Evolutionary conservation across 495 filamentous ascomycete species (phyloP).

Genomic region (Immersiella caudata): DNA sequence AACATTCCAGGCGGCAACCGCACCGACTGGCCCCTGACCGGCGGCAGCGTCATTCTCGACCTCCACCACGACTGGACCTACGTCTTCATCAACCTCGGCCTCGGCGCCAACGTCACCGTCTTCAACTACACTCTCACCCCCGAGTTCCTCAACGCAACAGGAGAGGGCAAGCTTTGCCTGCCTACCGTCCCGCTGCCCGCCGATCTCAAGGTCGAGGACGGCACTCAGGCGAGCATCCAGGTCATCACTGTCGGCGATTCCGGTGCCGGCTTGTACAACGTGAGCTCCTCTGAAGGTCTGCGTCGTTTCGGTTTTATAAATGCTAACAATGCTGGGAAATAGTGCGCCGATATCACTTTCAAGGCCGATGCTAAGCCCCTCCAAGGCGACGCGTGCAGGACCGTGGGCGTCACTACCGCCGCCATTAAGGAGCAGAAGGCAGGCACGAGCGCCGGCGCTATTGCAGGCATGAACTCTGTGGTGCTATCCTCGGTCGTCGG

Average conservation of each 20-base stretch:
- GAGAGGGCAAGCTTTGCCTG: slow-evolving; percentile 63
- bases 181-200: slow-evolving; percentile 49
- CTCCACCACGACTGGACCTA: slow-evolving; percentile 60
- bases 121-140: slow-evolving; percentile 63
- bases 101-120: slow-evolving; percentile 55
- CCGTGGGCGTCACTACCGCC: slow-evolving; percentile 38
- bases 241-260: slow-evolving; percentile 54
- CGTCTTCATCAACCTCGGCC: slow-evolving; percentile 64
- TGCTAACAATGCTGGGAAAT: not conserved
- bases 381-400: slow-evolving; percentile 49
- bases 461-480: slow-evolving; percentile 31
- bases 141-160: slow-evolving; percentile 59
- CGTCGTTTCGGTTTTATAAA: not conserved
- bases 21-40: slow-evolving; percentile 62
- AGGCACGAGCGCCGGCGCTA: slow-evolving; percentile 21
- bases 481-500: slow-evolving; percentile 56
- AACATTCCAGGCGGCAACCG: slow-evolving; percentile 50
- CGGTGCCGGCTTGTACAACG: slow-evolving; percentile 63
- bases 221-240: slow-evolving; percentile 56
- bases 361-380: slow-evolving; percentile 45
- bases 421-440: slow-evolving; percentile 25
- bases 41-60: slow-evolving; percentile 57
- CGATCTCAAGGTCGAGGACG: slow-evolving; percentile 49
- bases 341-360: slow-evolving; percentile 69
- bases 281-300: slow-evolving; percentile 37